Base-by-base conservation (phyloP, 129 eudicot genomes). In the Tanacetum coccineum region DNA sequence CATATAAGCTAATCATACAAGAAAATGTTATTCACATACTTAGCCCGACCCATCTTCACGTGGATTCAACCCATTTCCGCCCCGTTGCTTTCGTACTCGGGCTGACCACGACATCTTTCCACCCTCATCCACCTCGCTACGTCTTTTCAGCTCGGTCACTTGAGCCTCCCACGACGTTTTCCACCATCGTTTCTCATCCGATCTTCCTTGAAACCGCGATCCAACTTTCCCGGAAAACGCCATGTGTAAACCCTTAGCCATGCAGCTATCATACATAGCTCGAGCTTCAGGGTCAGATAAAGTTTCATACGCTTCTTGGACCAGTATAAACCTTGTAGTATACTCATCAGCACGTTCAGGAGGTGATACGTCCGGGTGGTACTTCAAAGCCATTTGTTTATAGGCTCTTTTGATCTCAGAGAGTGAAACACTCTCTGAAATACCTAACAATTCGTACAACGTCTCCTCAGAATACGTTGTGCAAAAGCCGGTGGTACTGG, bases 321-420 rank as follows among this genome's bases (percentile, higher is more conserved):
- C 76, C 55, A 12, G 70, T 40, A 85, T 81, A 45, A 85, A 85
- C 80, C 71, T 74, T 20, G 39, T 20, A 6, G 87, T 81, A 30
- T 76, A 62, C 66, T 81, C 82, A 57, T 65, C 72, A 3, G 19
- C 54, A 40, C 15, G 50, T 0, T 54, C 90, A 9, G 84, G 74
- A 2, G 90, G 84, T 15, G 87, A 85, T 17, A 79, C 76, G 30
- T 85, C 90, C 0, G 90, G 90, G 44, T 85, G 87, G 64, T 81
- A 85, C 69, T 75, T 81, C 18, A 81, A 74, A 15, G 82, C 90
- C 70, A 81, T 72, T 19, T 81, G 78, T 72, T 76, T 85, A 59
- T 85, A 85, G 3, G 84, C 84, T 39, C 51, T 71, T 68, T 85
- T 85, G 67, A 85, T 85, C 40, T 85, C 87, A 3, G 62, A 36